Base-by-base conservation (phyloP, 2,329 filamentous ascomycete species). In the Elsinoe necatrix region DNA sequence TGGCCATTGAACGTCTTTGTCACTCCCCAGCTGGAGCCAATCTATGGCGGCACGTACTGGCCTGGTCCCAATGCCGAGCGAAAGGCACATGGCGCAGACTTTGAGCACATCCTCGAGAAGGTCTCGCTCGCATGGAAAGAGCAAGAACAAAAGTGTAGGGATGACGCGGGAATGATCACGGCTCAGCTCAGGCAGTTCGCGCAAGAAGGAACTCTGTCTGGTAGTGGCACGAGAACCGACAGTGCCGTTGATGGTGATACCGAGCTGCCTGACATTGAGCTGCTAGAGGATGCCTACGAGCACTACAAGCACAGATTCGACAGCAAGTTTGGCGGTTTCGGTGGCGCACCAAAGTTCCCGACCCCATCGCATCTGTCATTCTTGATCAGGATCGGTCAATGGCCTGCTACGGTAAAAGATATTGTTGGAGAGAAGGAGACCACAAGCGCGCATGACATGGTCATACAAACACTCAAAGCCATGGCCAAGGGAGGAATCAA, bases 1-100 rank as follows among this genome's bases (percentile, higher is more conserved):
- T 97, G 93, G 91, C 93, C 93, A 0, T 74, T 97, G 59, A 97
- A 96, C 67, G 85, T 95, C n/a, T 97, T 98, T 68, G 79, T 97
- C 27, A 98, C 93, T 0, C 90, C 93, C 0, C 85, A 95, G 63
- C 79, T 97, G 23, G 86, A 95, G 66, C 93, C 93, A 0, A 87
- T 98, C 8, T 97, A 96, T 71, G 93, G 93, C 35, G 92, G 92
- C 21, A 96, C 92, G 7, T 97, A 96, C 71, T 97, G 90, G 87
- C 89, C 91, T 3, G 88, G 87, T 0, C 88, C 90, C 0, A 84
- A 83, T 50, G 81, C 83, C 3, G 76, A 69, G 59, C 73, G 66
- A 63, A 67, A 67, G 4, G 68, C 73, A 21, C 77, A 77, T 45
- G 81, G 85, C 3, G 79, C 88, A n/a, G 85, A 88, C 41, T 95